A percentile compares a stretch with the other conserved stretches of the same genome.
phyloP scores from a whole-genome alignment of 2,329 filamentous ascomycete genomes.

The Aureobasidium zeae region DNA sequence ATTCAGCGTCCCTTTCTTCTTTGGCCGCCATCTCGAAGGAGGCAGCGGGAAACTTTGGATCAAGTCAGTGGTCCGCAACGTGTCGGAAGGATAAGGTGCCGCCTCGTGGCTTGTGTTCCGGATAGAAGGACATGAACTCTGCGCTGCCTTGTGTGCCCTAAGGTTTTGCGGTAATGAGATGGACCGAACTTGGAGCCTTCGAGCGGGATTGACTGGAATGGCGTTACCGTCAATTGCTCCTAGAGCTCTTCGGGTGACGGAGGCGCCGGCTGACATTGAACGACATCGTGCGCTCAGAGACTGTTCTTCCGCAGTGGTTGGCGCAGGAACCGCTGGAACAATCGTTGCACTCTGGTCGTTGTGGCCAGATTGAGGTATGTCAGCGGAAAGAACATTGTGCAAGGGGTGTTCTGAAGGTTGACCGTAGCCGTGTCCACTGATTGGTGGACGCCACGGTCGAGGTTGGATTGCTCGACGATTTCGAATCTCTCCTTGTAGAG shows the following conservation, averaged over 20 bases:
- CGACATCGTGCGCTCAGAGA: constrained; percentile 3
- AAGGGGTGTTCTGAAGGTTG: constrained; percentile 23
- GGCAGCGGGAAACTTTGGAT: constrained; percentile 22
- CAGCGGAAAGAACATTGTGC: constrained; percentile 15
- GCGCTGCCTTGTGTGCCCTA: neutral
- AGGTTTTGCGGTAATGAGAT: constrained; percentile 15
- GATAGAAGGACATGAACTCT: neutral
- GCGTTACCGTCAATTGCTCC: constrained; percentile 20
- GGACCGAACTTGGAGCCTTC: constrained; percentile 18
- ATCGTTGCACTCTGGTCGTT: neutral
- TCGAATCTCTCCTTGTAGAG: neutral
- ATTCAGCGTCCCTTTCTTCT: constrained; percentile 18
- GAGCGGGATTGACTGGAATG: constrained; percentile 20
- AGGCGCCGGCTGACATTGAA: constrained; percentile 14
- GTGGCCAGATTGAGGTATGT: neutral
- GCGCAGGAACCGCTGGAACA: neutral
- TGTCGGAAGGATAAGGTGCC: constrained; percentile 15
- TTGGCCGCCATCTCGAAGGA: constrained; percentile 19
- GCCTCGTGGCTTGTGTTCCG: constrained; percentile 1
- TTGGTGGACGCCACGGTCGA: constrained; percentile 25
- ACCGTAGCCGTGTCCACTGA: constrained; percentile 25
- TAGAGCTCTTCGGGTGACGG: constrained; percentile 19
- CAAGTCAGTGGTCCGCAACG: constrained; percentile 21
- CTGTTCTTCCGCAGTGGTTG: neutral
- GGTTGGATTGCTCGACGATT: neutral